Evolutionary conservation across 768 basidiomycete genomes (phyloP).

Genomic region (Sporobolomyces pararoseus): DNA sequence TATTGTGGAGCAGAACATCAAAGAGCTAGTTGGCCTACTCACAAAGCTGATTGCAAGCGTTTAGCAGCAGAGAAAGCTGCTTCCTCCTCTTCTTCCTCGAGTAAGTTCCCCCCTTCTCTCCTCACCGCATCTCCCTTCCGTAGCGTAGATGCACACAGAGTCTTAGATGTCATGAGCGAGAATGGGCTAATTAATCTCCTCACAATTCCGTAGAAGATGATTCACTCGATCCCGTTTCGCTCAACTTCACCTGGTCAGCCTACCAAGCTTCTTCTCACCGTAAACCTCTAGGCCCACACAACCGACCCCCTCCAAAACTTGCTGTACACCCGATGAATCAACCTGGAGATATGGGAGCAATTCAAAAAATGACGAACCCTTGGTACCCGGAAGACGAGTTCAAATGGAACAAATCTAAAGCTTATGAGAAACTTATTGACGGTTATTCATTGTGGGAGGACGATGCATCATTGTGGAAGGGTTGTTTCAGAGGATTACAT

Average conservation of each 20-base stretch:
- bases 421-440: slow-evolving; percentile 9
- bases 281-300: neutral
- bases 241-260: neutral
- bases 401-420: neutral
- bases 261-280: neutral
- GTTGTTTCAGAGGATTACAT: neutral
- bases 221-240: neutral
- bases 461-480: neutral
- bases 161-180: neutral
- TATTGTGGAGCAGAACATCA: slow-evolving; percentile 12
- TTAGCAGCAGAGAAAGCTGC: neutral
- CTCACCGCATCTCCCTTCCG: neutral
- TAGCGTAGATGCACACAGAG: neutral
- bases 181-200: neutral
- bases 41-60: neutral
- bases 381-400: neutral
- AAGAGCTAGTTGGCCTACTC: neutral
- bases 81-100: neutral
- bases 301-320: neutral
- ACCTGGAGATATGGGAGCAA: neutral
- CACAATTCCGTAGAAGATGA: no score
- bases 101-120: neutral
- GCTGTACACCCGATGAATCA: neutral
- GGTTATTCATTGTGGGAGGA: slow-evolving; percentile 6
- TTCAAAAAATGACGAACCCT: neutral